Evolutionary conservation across 495 filamentous ascomycete species (phyloP).

Genomic region (Aspergillus sclerotioniger): DNA sequence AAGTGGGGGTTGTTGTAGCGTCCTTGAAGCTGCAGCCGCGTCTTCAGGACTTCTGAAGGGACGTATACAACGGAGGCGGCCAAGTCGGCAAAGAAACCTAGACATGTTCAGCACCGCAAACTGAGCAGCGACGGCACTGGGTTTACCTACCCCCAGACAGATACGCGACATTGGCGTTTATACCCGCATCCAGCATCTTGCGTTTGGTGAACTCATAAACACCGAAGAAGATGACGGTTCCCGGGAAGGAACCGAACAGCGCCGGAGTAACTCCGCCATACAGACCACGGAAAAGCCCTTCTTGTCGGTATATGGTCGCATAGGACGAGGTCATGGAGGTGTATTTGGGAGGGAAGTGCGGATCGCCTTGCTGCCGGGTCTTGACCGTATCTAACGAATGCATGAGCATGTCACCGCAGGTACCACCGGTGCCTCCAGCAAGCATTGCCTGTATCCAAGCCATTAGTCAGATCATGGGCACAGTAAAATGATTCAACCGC

Average conservation of each 20-base stretch:
- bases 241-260: slow-evolving; percentile 87
- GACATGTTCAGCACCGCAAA: neutral
- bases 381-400: slow-evolving; percentile 98
- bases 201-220: slow-evolving; percentile 95
- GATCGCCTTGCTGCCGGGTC: slow-evolving; percentile 97
- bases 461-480: neutral
- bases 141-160: slow-evolving; percentile 65
- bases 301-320: slow-evolving; percentile 86
- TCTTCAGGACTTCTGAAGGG: slow-evolving; percentile 95
- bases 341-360: slow-evolving; percentile 86
- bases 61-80: slow-evolving; percentile 92
- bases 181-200: slow-evolving; percentile 75
- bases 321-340: slow-evolving; percentile 85
- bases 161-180: slow-evolving; percentile 79
- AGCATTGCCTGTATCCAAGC: slow-evolving; percentile 72
- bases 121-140: neutral
- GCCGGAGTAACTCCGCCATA: slow-evolving; percentile 91
- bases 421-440: slow-evolving; percentile 86
- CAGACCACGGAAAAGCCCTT: slow-evolving; percentile 83
- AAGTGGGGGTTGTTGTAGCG: slow-evolving; percentile 94
- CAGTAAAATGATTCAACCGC: neutral
- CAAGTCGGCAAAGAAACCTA: slow-evolving; percentile 87
- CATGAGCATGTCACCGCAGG: slow-evolving; percentile 95
- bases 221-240: slow-evolving; percentile 93
- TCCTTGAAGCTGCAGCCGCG: slow-evolving; percentile 89